Evolutionary conservation across 129 eudicot genomes (phyloP).

Genomic region (Saussurea involucrata): DNA sequence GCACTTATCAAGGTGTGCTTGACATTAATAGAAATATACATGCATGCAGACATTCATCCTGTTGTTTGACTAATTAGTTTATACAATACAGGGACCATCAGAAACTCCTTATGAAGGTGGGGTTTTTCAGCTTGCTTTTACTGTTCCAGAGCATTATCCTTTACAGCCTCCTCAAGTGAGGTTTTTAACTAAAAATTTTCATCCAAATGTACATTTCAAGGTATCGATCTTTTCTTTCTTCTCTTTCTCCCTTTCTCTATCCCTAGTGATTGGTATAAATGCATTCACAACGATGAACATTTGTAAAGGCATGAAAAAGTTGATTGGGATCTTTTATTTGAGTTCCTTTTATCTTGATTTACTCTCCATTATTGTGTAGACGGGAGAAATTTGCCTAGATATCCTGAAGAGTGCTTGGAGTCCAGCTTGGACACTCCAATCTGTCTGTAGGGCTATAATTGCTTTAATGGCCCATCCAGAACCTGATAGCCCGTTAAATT

Average conservation of each 20-base stretch:
- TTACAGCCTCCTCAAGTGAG: conserved; percentile 99
- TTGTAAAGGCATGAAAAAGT: background rate
- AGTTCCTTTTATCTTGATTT: background rate
- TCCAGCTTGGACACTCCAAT: conserved; percentile 99
- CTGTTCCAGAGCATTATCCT: conserved; percentile 98
- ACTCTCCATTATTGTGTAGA: conserved; percentile 39
- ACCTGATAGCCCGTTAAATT: conserved; percentile 90
- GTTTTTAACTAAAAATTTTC: conserved; percentile 90
- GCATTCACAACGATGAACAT: background rate
- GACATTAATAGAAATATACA: background rate
- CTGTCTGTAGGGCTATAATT: conserved; percentile 96
- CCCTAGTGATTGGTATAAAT: background rate
- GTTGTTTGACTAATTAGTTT: conserved; percentile 6
- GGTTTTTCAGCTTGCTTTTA: conserved; percentile 92
- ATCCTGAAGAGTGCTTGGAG: conserved; percentile 99
- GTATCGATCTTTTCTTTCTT: conserved; percentile 24
- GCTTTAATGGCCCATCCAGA: conserved; percentile 99
- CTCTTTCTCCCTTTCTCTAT: background rate
- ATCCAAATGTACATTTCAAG: conserved; percentile 98
- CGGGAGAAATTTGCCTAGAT: conserved; percentile 98
- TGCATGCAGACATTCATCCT: background rate
- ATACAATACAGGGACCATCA: conserved; percentile 82
- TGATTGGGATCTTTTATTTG: conserved; percentile 1
- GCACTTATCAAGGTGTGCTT: conserved; percentile 84
- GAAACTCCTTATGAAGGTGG: conserved; percentile 98